These are phyloP conservation scores for Brassica hybrid DNA, from an alignment of 441 rosid species.

Conservation along the genomic window DNA sequence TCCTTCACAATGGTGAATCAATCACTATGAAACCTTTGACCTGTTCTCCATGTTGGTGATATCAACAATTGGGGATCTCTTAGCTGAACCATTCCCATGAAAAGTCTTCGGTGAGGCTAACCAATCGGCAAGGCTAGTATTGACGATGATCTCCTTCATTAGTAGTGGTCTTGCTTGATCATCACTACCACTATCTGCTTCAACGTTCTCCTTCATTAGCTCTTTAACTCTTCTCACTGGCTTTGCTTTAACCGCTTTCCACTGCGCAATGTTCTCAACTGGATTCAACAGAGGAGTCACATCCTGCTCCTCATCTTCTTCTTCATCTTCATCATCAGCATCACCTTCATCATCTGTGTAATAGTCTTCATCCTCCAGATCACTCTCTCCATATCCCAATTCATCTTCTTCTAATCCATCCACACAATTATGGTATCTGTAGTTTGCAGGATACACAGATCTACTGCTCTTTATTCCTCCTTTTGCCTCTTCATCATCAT, in stretches of 20 bases:
- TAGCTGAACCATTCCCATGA: conserved; percentile 36
- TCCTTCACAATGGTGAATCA: not conserved
- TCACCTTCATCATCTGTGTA: conserved; percentile 39
- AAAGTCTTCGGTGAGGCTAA: conserved; percentile 42
- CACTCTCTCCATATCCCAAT: conserved; percentile 56
- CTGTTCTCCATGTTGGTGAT: conserved; percentile 51
- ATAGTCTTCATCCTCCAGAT: conserved; percentile 58
- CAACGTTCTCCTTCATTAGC: conserved; percentile 51
- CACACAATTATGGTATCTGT: conserved; percentile 62
- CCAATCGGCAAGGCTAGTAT: conserved; percentile 66
- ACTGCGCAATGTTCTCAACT: conserved; percentile 58
- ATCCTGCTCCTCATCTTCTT: conserved; percentile 34
- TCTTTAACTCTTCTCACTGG: conserved; percentile 40
- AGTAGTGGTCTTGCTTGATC: conserved; percentile 44
- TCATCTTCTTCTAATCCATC: conserved; percentile 59
- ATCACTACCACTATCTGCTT: conserved; percentile 1
- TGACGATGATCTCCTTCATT: conserved; percentile 47
- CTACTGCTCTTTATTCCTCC: conserved; percentile 38
- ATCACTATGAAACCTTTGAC: conserved; percentile 4
- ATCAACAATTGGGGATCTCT: conserved; percentile 47
- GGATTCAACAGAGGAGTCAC: conserved; percentile 59
- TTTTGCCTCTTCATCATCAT: conserved; percentile 38
- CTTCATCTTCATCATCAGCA: conserved; percentile 47
- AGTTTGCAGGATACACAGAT: conserved; percentile 42
- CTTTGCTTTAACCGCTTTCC: conserved; percentile 66